These are phyloP conservation scores for Ambrosiella cleistominuta DNA, from an alignment of 2,329 filamentous ascomycete species.

Conservation along the genomic window DNA sequence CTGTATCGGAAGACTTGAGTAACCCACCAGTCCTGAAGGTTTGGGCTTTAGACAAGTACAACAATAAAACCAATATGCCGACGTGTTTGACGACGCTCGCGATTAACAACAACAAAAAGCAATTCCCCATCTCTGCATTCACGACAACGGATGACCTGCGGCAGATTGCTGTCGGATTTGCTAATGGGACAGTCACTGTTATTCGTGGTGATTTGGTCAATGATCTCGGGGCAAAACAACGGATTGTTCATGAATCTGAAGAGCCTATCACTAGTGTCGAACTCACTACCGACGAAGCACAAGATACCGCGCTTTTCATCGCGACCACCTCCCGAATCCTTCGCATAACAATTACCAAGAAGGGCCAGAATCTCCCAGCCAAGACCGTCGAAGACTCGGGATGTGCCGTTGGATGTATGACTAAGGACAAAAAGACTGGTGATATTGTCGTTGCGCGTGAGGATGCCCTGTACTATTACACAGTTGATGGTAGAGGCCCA, in stretches of 20 bases:
- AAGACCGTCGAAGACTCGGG: slow-evolving; percentile 78
- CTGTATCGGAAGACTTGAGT: slow-evolving; percentile 72
- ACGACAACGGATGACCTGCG: slow-evolving; percentile 73
- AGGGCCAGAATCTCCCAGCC: slow-evolving; percentile 75
- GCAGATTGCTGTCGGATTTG: slow-evolving; percentile 89
- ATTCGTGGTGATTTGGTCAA: slow-evolving; percentile 89
- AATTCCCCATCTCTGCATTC: slow-evolving; percentile 90
- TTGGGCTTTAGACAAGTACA: slow-evolving; percentile 88
- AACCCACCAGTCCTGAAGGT: slow-evolving; percentile 83
- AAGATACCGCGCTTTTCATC: slow-evolving; percentile 66
- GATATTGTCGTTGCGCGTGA: slow-evolving; percentile 86
- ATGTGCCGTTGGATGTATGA: slow-evolving; percentile 91
- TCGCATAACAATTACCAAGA: slow-evolving; percentile 70
- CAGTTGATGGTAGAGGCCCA: slow-evolving; percentile 63
- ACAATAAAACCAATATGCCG: slow-evolving; percentile 83
- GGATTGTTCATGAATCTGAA: slow-evolving; percentile 89
- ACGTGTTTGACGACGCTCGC: slow-evolving; percentile 72
- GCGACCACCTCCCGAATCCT: slow-evolving; percentile 78
- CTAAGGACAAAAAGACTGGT: slow-evolving; percentile 58
- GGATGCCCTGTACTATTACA: slow-evolving; percentile 92
- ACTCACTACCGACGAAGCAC: slow-evolving; percentile 38
- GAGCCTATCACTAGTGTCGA: slow-evolving; percentile 89
- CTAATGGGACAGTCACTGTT: slow-evolving; percentile 83
- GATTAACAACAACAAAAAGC: slow-evolving; percentile 78
- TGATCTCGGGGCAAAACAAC: slow-evolving; percentile 82